phyloP scores from a whole-genome alignment of 257 asterid species.

The Nicotiana benthamiana region DNA sequence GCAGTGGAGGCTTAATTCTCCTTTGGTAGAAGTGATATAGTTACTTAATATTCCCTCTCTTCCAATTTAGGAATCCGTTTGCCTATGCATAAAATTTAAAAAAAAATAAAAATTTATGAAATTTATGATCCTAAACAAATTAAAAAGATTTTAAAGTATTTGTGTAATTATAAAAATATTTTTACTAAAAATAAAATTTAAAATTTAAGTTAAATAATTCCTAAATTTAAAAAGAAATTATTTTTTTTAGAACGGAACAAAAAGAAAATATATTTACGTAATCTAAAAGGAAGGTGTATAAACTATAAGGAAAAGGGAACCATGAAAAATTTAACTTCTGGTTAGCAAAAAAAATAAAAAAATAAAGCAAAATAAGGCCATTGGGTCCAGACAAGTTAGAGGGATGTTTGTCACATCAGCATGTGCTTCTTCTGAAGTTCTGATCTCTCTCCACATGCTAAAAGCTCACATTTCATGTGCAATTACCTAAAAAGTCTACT shows the following conservation, averaged over 20 bases:
- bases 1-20: neutral
- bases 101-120: neutral
- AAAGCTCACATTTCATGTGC: slow-evolving; percentile 13
- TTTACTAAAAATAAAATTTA: neutral
- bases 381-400: slow-evolving; percentile 6
- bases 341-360: slow-evolving; percentile 6
- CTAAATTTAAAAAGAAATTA: no score
- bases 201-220: neutral
- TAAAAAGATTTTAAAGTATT: neutral
- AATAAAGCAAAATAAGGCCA: neutral
- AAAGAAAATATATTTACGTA: no score
- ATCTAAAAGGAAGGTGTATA: neutral
- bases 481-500: neutral
- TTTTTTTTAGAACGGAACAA: no score
- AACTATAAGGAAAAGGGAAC: neutral
- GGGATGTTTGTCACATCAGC: slow-evolving; percentile 19
- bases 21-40: neutral
- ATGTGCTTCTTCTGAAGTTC: slow-evolving; percentile 30
- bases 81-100: no score
- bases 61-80: no score
- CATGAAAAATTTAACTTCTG: neutral
- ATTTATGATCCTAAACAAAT: neutral
- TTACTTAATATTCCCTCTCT: no score
- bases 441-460: slow-evolving; percentile 24
- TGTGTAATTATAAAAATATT: neutral